phyloP scores from a whole-genome alignment of 352 stramenopile genomes.

The Peronospora farinosa region DNA sequence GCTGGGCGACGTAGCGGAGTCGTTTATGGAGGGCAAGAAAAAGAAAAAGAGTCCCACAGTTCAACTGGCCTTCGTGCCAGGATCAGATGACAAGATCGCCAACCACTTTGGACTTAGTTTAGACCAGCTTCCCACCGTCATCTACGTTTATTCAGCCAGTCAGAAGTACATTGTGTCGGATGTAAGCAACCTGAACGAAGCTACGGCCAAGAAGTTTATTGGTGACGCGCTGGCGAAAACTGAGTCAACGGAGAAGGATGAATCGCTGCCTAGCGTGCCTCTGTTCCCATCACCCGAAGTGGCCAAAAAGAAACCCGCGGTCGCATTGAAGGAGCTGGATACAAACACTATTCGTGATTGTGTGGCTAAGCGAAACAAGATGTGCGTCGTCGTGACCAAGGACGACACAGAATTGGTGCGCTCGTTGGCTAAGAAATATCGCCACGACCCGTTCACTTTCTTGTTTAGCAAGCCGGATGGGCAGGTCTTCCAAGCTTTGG shows the following conservation, averaged over 20 bases:
- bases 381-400: conserved; percentile 65
- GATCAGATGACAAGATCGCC: conserved; percentile 59
- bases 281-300: conserved; percentile 49
- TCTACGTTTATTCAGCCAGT: conserved; percentile 49
- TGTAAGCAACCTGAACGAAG: conserved; percentile 35
- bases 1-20: conserved; percentile 47
- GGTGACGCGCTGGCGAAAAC: conserved; percentile 31
- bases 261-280: conserved; percentile 33
- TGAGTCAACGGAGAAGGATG: conserved; percentile 25
- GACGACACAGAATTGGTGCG: conserved; percentile 33
- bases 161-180: conserved; percentile 42
- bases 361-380: conserved; percentile 46
- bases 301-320: conserved; percentile 60
- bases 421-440: conserved; percentile 72
- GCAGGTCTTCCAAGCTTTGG: conserved; percentile 35
- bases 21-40: conserved; percentile 53
- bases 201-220: conserved; percentile 58
- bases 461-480: conserved; percentile 33
- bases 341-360: conserved; percentile 36
- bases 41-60: conserved; percentile 53
- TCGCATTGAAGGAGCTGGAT: conserved; percentile 37
- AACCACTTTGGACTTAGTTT: conserved; percentile 55
- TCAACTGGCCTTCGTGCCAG: conserved; percentile 52
- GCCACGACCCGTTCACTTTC: conserved; percentile 53
- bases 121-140: conserved; percentile 46